Evolutionary conservation across 1,139 yeast species (phyloP), one percentile per base, ranked within the genome.

Genomic region (Candida sojae): DNA sequence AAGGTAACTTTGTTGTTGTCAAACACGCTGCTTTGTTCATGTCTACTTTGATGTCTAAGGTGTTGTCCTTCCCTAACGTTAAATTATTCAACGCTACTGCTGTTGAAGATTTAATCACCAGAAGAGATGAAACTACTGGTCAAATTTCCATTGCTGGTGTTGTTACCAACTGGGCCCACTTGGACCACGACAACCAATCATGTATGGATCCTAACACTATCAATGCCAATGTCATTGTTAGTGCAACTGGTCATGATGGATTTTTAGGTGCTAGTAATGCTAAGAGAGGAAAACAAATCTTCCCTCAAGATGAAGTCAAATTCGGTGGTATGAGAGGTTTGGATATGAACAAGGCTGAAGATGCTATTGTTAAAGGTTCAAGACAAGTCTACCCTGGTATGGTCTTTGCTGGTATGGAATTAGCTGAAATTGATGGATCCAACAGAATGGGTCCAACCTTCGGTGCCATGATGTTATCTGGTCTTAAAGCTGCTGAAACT

Each of bases 171-270:
- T 86, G 92, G 92, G 86, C 92, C 23, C 76, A 91, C 9, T 76
- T 84, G 77, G 85, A 86, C 66, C 93, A 86, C 61, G 88, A 83
- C 62, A 82, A 83, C 52, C 92, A 86, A 65, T 82, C 87, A 12
- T 86, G 93, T 67, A 86, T 86, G 93, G 93, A 86, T 62, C 93
- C 93, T 49, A 86, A 86, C 71, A 86, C 90, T 51, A 84, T 86
- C 72, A 86, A 85, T 62, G 79, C 86, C 53, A 83, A 84, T 59
- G 82, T 86, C 47, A 81, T 86, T 48, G 72, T 86, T 52, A 84
- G 91, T 12, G 83, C 91, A 52, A 81, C 89, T 37, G 93, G 93
- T 47, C 93, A 86, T 60, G 93, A 86, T 63, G 93, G 93, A 58
- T 91, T 91, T 47, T 84, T 86, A 68, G 93, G 93, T 51, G 92